Base-by-base conservation (phyloP, 345 rosid genomes). In the Populus deltoides region DNA sequence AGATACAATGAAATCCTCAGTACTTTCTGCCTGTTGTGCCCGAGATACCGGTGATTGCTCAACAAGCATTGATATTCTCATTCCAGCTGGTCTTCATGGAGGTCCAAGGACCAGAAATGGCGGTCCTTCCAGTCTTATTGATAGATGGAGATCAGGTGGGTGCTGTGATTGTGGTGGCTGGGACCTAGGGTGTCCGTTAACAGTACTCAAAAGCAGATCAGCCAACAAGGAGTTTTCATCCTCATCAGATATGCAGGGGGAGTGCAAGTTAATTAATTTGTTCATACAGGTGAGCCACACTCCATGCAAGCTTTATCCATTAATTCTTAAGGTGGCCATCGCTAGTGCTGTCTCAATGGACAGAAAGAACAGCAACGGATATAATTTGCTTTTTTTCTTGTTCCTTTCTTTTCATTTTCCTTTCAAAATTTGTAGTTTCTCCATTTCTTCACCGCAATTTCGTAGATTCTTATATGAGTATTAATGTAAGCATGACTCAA, bases 111-210 rank as follows among this genome's bases (percentile, higher is more conserved):
- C 86, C 3, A 81, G 85, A 82, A 85, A 82, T 10, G 86, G 88
- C 53, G 97, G 97, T 36, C 95, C 99, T 49, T 89, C 94, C 22
- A 86, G 91, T 75, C 90, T 96, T 82, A 74, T 90, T 57, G 88
- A 90, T 67, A 90, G 99, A 85, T 96, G 98, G 99, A 90, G 78
- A 82, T 90, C 97, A 15, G 97, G 95, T 67, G 98, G 98, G 69
- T 80, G 75, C 82, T 96, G 99, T 71, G 98, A 96, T 73, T 96
- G 99, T 59, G 95, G 97, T 79, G 99, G 99, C 66, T 96, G 99
- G 99, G 99, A 96, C 80, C 77, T 96, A 41, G 97, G 97, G 29
- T 96, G 99, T 75, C 89, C 95, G 0, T 77, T 96, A 61, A 88
- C 89, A 0, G 45, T 92, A 68, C 88, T 92, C 70, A 81, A 83